phyloP scores from a whole-genome alignment of 2,329 filamentous ascomycete species.

The Aureobasidium pullulans region DNA sequence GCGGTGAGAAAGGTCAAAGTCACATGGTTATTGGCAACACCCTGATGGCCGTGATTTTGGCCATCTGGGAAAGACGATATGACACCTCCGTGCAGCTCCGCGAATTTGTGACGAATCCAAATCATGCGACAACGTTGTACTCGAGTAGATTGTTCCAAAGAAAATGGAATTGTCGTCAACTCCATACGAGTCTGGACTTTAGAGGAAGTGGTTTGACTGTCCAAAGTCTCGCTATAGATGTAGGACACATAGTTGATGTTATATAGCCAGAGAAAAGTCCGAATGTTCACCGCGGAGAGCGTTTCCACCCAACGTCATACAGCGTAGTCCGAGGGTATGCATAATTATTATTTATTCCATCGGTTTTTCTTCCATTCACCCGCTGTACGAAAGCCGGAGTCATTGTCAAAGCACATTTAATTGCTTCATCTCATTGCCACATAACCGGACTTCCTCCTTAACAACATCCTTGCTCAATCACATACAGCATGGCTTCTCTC shows the following conservation, averaged over 20 bases:
- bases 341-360: not conserved
- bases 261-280: not conserved
- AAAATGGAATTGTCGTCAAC: not conserved
- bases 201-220: no score
- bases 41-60: not conserved
- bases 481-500: slow-evolving; percentile 3
- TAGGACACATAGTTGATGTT: no score
- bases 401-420: not conserved
- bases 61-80: not conserved
- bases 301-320: no score
- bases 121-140: no score
- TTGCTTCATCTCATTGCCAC: not conserved
- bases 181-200: no score
- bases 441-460: not conserved
- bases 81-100: not conserved
- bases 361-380: not conserved
- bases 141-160: not conserved
- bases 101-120: not conserved
- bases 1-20: no score
- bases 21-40: not conserved
- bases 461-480: not conserved
- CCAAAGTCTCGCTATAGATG: no score
- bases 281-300: not conserved
- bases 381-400: not conserved
- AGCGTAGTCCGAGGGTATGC: not conserved